phyloP scores from a whole-genome alignment of 2,329 filamentous ascomycete species.

The Thelonectria discophora region DNA sequence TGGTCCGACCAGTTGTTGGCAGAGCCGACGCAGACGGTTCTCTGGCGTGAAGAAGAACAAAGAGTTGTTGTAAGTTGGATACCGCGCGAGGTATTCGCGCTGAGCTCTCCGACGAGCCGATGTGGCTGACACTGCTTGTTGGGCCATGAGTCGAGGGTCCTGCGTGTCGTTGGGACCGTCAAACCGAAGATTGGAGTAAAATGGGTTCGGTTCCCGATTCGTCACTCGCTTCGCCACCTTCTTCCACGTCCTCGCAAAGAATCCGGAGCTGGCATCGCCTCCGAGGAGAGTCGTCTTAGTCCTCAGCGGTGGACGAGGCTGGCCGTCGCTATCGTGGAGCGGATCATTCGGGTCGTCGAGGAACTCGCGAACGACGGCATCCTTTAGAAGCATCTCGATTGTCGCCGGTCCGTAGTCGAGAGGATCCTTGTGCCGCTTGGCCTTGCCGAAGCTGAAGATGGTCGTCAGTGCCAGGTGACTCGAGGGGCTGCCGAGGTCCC shows the following conservation, averaged over 20 bases:
- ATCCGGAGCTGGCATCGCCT: conserved; percentile 63
- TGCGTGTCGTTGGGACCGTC: conserved; percentile 79
- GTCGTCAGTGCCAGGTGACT: conserved; percentile 80
- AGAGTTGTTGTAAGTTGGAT: conserved; percentile 93
- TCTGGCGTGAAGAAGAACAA: conserved; percentile 84
- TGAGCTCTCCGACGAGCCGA: conserved; percentile 87
- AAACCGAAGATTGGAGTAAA: conserved; percentile 81
- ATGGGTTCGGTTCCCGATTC: conserved; percentile 87
- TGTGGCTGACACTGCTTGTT: conserved; percentile 85
- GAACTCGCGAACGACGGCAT: conserved; percentile 94
- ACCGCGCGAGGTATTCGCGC: conserved; percentile 84
- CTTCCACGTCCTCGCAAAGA: conserved; percentile 69
- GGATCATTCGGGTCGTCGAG: conserved; percentile 68
- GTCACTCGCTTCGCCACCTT: conserved; percentile 65
- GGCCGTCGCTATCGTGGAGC: conserved; percentile 45
- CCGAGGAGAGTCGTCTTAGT: conserved; percentile 48
- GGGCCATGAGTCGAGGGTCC: conserved; percentile 87
- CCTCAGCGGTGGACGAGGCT: conserved; percentile 42
- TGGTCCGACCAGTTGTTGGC: conserved; percentile 90
- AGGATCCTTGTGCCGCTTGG: conserved; percentile 75
- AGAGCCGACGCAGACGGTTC: conserved; percentile 81
- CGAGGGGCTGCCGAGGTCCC: conserved; percentile 78
- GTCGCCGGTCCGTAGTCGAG: conserved; percentile 91
- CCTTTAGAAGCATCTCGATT: conserved; percentile 95
- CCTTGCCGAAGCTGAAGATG: conserved; percentile 71